Evolutionary conservation across 2,329 filamentous ascomycete species (phyloP), one percentile per base, ranked within the genome.

Genomic region (Pseudocercospora pini-densiflorae): DNA sequence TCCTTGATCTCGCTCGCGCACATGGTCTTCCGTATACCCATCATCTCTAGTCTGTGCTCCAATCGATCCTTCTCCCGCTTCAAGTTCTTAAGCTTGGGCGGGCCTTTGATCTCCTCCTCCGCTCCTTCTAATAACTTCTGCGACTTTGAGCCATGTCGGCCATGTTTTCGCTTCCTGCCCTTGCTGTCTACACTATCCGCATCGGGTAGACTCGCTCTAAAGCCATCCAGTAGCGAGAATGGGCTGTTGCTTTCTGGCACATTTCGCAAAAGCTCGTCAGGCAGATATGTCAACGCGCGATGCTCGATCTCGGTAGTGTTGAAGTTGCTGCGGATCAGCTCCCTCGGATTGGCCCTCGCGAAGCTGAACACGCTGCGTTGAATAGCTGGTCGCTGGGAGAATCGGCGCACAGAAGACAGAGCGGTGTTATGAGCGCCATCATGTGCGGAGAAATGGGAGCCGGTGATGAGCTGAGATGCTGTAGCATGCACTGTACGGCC

Each of bases 181-280:
- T 67, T 69, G 10, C 29, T 61, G 10, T 59, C 64, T 6, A 69
- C 87, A 61, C 76, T 79, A 62, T 82, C 83, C 57, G 84, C 81
- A 64, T 95, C 91, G 2, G 94, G 94, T 68, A 97, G 85, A 70
- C 89, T 94, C 57, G 94, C 95, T 81, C 97, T 90, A 79, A 99
- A 99, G 71, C 95, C 95, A 79, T 99, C 92, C 79, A 99, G 98
- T 53, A 99, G 85, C 47, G 94, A 97, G 81, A 97, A 99, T 16
- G 89, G 84, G 79, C 92, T 96, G 23, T 90, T 89, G 77, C 90
- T 87, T 67, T 97, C 93, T 72, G 95, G 95, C 59, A 97, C 94
- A 77, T 97, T 94, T 71, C 85, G 84, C 55, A 99, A 87, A 72
- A 99, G 87, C 68, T 97, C 94, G 80, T 99, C 94, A 59, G 95